phyloP scores from a whole-genome alignment of 345 rosid species.

The Linum usitatissimum region DNA sequence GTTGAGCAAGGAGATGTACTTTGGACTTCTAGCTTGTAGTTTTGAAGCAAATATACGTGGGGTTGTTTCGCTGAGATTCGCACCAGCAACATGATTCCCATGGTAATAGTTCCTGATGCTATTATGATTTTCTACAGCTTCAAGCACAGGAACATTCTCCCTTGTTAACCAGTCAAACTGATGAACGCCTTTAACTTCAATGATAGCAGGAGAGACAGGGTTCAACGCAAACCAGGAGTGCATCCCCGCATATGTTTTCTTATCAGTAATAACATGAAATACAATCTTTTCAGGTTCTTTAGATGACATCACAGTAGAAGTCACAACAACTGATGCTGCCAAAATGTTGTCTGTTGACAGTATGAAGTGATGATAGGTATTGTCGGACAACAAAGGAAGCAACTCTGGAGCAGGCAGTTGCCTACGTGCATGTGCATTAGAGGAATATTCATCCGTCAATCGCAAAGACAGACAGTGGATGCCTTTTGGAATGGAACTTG shows the following conservation, averaged over 20 bases:
- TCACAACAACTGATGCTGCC: constrained; percentile 81
- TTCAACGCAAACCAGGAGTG: constrained; percentile 91
- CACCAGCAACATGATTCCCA: constrained; percentile 5
- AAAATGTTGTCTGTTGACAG: constrained; percentile 78
- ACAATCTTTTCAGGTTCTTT: constrained; percentile 59
- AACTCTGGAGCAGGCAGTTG: constrained; percentile 74
- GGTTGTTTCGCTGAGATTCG: neutral
- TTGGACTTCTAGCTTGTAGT: constrained; percentile 48
- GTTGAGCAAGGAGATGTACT: constrained; percentile 62
- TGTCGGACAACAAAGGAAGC: constrained; percentile 54
- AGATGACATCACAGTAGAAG: constrained; percentile 56
- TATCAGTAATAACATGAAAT: constrained; percentile 85
- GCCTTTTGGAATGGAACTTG: constrained; percentile 78
- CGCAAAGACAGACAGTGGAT: constrained; percentile 75
- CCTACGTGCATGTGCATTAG: constrained; percentile 65
- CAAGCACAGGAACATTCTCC: constrained; percentile 55
- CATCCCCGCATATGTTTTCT: constrained; percentile 86
- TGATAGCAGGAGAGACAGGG: constrained; percentile 49
- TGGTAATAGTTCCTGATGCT: constrained; percentile 46
- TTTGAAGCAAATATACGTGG: constrained; percentile 5
- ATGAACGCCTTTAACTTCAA: constrained; percentile 90
- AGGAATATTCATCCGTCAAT: constrained; percentile 80
- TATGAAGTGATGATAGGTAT: constrained; percentile 63
- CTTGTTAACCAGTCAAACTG: constrained; percentile 84
- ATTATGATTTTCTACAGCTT: constrained; percentile 64